A percentile compares a stretch with the other conserved stretches of the same genome.
These are phyloP conservation scores for Echium plantagineum DNA, from an alignment of 257 asterid species.

Conservation along the genomic window DNA sequence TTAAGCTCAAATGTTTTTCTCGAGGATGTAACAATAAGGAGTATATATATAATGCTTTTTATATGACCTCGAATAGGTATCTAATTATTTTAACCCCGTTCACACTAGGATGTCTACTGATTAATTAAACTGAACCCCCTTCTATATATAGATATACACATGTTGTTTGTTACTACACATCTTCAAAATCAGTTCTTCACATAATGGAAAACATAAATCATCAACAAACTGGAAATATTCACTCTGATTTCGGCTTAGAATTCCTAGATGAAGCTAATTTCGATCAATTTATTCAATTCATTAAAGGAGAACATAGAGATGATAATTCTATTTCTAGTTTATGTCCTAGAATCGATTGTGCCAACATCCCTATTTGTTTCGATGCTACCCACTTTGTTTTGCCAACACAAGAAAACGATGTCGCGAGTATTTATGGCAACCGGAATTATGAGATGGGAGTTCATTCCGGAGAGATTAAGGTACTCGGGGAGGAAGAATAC, in stretches of 20 bases:
- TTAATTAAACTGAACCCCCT: neutral
- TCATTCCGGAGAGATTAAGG: no score
- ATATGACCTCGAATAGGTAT: no score
- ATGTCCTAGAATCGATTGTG: constrained; percentile 18
- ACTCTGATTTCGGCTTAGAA: constrained; percentile 30
- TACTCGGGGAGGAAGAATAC: constrained; percentile 6
- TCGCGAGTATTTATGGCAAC: no score
- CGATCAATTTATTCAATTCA: constrained; percentile 35
- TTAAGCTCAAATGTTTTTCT: no score
- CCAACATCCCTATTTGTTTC: constrained; percentile 11
- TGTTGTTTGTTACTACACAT: neutral
- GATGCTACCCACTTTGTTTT: neutral
- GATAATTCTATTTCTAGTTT: constrained; percentile 20
- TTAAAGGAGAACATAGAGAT: constrained; percentile 23
- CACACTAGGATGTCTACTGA: no score
- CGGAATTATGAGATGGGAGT: no score
- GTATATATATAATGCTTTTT: no score
- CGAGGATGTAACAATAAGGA: no score
- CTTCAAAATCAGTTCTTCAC: neutral
- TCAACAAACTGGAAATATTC: neutral
- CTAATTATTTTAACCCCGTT: no score
- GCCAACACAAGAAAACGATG: no score
- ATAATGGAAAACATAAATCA: neutral
- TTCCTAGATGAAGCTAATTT: constrained; percentile 43
- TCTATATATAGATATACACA: neutral